These are phyloP conservation scores for Aureobasidium pullulans DNA, from an alignment of 2,329 filamentous ascomycete species.

Conservation along the genomic window DNA sequence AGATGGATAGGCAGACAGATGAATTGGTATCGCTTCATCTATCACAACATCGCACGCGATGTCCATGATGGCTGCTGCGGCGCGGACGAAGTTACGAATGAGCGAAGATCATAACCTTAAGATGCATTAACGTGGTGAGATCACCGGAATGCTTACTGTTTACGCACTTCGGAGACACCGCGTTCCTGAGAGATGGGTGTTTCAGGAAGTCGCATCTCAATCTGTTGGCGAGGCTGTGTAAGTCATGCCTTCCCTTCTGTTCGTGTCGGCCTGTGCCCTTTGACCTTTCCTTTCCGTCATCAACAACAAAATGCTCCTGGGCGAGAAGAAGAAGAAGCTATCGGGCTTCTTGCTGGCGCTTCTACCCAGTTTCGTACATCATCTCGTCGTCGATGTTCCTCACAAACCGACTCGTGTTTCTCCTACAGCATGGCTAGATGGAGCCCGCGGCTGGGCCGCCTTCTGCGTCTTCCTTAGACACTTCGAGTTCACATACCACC, in stretches of 20 bases:
- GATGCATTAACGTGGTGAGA: background rate
- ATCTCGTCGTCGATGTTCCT: background rate
- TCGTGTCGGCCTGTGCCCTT: background rate
- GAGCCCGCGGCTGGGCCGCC: slow-evolving; percentile 59
- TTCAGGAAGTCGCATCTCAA: background rate
- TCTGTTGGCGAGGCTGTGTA: background rate
- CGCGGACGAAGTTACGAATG: too few relatives aligned
- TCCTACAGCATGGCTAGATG: slow-evolving; percentile 55
- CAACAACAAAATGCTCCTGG: background rate
- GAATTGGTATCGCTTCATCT: too few relatives aligned
- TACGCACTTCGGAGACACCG: background rate
- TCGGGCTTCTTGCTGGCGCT: slow-evolving; percentile 7
- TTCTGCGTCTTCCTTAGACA: slow-evolving; percentile 59
- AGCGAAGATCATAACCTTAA: too few relatives aligned
- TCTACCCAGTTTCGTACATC: slow-evolving; percentile 11
- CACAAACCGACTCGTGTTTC: background rate
- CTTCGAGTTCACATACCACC: slow-evolving; percentile 33
- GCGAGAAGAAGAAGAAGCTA: slow-evolving; percentile 4
- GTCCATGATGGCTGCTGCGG: too few relatives aligned
- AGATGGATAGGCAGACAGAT: too few relatives aligned
- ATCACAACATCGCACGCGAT: too few relatives aligned
- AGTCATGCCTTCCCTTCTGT: background rate
- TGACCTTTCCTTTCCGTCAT: background rate
- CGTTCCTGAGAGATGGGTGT: background rate
- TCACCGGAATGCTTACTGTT: background rate